Base-by-base conservation (phyloP, 768 basidiomycete genomes). In the Mycena crocata region DNA sequence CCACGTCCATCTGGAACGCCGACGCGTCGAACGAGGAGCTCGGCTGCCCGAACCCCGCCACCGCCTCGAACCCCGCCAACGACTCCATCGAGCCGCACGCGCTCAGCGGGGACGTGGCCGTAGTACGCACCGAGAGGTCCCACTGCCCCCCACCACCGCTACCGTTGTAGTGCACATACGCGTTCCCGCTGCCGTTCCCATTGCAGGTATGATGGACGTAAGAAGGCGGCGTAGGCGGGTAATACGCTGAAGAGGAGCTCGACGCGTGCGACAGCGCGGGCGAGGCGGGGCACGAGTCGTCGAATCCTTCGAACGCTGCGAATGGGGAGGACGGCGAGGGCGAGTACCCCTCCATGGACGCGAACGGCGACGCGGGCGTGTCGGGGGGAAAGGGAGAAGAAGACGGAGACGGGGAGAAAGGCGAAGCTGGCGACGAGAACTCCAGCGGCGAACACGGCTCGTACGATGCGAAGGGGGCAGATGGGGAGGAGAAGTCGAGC, bases 211-310 rank as follows among this genome's bases (percentile, higher is more conserved):
- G 49, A 24, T 5, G 49, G 30, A 21, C 5, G 32, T 17, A 15
- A 28, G 2, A 9, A 28, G 28, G 26, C 37, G 23, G 5, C 19
- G 19, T 1, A 15, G 8, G 30, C 31, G 57, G 24, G 45, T 23
- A 3, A 3, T 9, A 46, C 10, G 42, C n/a, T 15, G 26, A 4
- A 44, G 56, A 40, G 10, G 42, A 28, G 40, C 21, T 42, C 34
- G 56, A 45, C 10, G 64, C 17, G 51, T 37, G 35, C 9, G 64
- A 58, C 34, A 62, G 56, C 23, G 59, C 59, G 39, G 59, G 66
- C 3, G 59, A 62, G 24, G 66, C 50, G 39, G 66, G 59, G 59
- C 26, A 45, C 1, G 64, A 50, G 46, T 44, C 15, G 55, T n/a
- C n/a, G n/a, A n/a, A n/a, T n/a, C n/a, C n/a, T n/a, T n/a, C n/a